Evolutionary conservation across 1,284 basidiomycete genomes (phyloP), one percentile per base, ranked within the genome.

Genomic region (Fomitopsis schrenkii): DNA sequence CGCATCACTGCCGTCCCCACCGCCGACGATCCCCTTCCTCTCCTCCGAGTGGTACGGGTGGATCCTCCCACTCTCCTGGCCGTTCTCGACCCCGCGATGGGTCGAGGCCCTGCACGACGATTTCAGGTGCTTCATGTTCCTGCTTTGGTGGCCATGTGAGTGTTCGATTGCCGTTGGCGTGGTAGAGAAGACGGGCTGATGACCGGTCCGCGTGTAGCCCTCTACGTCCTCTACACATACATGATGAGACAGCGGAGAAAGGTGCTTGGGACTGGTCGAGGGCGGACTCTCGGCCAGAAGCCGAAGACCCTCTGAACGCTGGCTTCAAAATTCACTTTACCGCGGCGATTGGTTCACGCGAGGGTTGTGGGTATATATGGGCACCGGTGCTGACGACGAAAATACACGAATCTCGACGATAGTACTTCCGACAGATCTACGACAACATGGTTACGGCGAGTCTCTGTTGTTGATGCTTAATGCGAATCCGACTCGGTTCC

Each of bases 91-190:
- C 8, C 55, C 59, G 55, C 15, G 57, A 0, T 60, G 62, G 59
- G 7, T 36, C 22, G 55, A 63, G 50, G 73, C 74, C n/a, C 67
- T 81, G 28, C 75, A 82, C 5, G 86, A 88, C 62, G 83, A 82
- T 62, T 68, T 82, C 56, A 83, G 88, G 26, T 83, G 81, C 0
- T 72, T 75, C 3, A 76, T 96, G 64, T 95, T 96, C 75, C 64
- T 84, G n/a, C 79, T 89, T 55, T 98, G 95, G 95, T 95, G 93
- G 88, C 94, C 94, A 60, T 87, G 95, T 95, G 75, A 70, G 84
- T 80, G 5, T 15, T 58, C 59, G 12, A 5, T 35, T 57, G 2
- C 36, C 3, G 50, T 14, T 54, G 36, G 57, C 15, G n/a, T 30
- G 60, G 30, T 26, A 14, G 62, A 38, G 53, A 40, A 22, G 30